Conservation (phyloP, 495 filamentous ascomycete species). For the Trichoderma gamsii region DNA sequence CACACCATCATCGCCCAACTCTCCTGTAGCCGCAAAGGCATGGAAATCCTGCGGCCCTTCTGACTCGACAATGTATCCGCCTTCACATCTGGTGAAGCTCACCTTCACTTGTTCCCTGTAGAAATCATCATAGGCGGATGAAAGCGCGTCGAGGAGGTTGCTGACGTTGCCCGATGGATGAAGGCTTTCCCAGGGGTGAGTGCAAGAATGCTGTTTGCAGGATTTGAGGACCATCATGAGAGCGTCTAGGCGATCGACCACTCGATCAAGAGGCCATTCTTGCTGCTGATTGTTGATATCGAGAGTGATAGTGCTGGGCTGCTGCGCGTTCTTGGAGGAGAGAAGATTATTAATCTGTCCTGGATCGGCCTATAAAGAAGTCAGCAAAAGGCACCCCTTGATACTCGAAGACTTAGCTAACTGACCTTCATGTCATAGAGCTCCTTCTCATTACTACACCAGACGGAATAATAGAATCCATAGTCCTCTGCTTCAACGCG, state of each 20-base stretch:
- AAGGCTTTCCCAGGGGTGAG: constrained; percentile 52
- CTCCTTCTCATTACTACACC: constrained; percentile 60
- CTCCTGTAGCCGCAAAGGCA: not conserved
- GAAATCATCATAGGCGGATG: constrained; percentile 48
- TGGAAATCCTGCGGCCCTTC: constrained; percentile 49
- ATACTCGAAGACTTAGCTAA: not conserved
- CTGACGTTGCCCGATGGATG: constrained; percentile 46
- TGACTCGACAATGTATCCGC: constrained; percentile 53
- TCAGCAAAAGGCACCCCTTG: not conserved
- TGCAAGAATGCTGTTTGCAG: constrained; percentile 52
- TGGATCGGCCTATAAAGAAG: constrained; percentile 44
- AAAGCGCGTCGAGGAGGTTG: constrained; percentile 41
- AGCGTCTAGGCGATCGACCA: constrained; percentile 50
- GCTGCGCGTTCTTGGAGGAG: constrained; percentile 22
- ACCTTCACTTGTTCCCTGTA: constrained; percentile 47
- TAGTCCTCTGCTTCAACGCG: constrained; percentile 50
- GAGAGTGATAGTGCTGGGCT: constrained; percentile 22
- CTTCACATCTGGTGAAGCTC: constrained; percentile 51
- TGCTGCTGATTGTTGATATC: constrained; percentile 20
- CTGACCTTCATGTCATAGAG: constrained; percentile 56
- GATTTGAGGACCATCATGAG: constrained; percentile 60
- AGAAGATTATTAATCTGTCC: constrained; percentile 57
- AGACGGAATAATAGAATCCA: constrained; percentile 58
- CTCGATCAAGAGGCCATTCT: constrained; percentile 38
- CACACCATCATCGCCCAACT: not conserved